A percentile compares a stretch with the other conserved stretches of the same genome.
Evolutionary conservation across 768 basidiomycete genomes (phyloP).

Genomic region (Tephrocybe sp.): DNA sequence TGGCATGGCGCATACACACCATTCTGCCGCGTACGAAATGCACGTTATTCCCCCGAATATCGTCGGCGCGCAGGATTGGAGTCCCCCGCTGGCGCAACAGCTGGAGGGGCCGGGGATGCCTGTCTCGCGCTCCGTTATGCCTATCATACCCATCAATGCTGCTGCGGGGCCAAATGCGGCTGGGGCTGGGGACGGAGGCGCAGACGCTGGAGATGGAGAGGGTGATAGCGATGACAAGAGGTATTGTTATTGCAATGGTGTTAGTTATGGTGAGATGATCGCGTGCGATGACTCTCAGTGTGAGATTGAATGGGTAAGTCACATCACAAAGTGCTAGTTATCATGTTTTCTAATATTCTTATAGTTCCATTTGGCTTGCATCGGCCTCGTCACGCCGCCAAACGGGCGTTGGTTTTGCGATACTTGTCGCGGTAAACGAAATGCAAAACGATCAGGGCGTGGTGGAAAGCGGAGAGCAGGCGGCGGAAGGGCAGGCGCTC

Average conservation of each 20-base stretch:
- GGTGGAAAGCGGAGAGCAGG: conserved; percentile 47
- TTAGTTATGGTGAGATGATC: conserved; percentile 94
- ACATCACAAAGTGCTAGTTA: conserved; percentile 5
- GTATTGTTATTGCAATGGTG: conserved; percentile 84
- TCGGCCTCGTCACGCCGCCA: conserved; percentile 63
- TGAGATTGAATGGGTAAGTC: conserved; percentile 87
- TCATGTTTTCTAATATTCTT: conserved; percentile 7
- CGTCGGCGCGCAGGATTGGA: conserved; percentile 45
- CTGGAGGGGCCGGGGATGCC: conserved; percentile 82
- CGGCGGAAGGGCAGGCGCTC: conserved; percentile 11
- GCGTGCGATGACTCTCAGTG: conserved; percentile 84
- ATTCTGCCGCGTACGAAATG: conserved; percentile 38
- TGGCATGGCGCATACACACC: conserved; percentile 29
- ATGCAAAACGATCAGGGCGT: conserved; percentile 47
- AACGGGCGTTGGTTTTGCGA: conserved; percentile 79
- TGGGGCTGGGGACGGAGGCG: conserved; percentile 22
- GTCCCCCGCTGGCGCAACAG: conserved; percentile 47
- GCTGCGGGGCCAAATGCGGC: conserved; percentile 31
- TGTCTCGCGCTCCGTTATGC: conserved; percentile 43
- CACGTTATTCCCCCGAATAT: conserved; percentile 29
- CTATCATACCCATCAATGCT: conserved; percentile 24
- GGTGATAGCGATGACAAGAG: conserved; percentile 62
- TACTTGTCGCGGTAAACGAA: conserved; percentile 55
- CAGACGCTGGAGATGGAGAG: conserved; percentile 46
- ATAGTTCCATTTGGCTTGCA: conserved; percentile 80